These are phyloP conservation scores for Neofusicoccum sp. DNA, from an alignment of 2,329 filamentous ascomycete genomes.

Conservation along the genomic window DNA sequence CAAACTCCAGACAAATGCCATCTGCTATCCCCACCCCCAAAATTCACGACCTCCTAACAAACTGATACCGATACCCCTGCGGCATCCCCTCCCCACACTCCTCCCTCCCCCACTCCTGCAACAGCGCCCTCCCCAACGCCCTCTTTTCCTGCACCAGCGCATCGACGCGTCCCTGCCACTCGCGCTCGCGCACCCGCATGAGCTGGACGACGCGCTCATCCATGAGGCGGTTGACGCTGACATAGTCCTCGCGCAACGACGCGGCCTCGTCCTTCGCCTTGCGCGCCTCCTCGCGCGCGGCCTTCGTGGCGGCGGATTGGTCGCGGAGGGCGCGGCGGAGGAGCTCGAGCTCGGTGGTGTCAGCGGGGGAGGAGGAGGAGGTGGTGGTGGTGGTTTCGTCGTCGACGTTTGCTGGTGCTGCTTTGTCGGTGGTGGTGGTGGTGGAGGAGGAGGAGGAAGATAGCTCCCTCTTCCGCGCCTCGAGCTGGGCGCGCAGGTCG, in stretches of 20 bases:
- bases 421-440: not conserved
- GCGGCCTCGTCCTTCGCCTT: not conserved
- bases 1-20: not conserved
- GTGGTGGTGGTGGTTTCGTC: not conserved
- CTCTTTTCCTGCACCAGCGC: slow-evolving; percentile 30
- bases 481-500: not conserved
- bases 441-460: too few relatives aligned
- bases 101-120: slow-evolving; percentile 77
- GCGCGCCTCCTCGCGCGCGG: not conserved
- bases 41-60: not conserved
- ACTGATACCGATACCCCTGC: slow-evolving; percentile 37
- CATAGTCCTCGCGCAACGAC: not conserved
- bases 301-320: not conserved
- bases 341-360: not conserved
- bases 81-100: slow-evolving; percentile 32
- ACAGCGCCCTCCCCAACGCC: slow-evolving; percentile 53
- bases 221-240: slow-evolving; percentile 7
- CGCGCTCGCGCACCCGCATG: not conserved
- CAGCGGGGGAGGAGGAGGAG: not conserved
- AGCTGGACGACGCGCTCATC: slow-evolving; percentile 10
- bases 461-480: not conserved
- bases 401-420: not conserved
- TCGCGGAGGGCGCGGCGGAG: slow-evolving; percentile 1
- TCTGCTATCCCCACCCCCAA: not conserved
- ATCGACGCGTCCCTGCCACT: slow-evolving; percentile 14